phyloP scores from a whole-genome alignment of 2,329 filamentous ascomycete species.

The Fusarium succisae region DNA sequence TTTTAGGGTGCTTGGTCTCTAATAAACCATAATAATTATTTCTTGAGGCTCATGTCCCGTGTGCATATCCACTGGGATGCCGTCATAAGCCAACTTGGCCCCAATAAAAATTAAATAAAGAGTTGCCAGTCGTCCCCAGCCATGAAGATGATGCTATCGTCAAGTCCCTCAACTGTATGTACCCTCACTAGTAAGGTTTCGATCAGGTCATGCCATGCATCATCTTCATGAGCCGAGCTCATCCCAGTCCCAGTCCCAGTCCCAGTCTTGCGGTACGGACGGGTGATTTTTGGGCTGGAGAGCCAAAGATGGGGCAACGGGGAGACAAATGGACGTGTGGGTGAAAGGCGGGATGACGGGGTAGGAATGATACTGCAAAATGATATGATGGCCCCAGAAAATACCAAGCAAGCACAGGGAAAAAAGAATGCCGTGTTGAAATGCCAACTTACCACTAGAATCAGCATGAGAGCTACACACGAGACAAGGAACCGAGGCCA shows the following conservation, averaged over 20 bases:
- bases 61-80: slow-evolving; percentile 23
- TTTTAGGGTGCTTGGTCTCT: not conserved
- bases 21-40: not conserved
- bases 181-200: slow-evolving; percentile 23
- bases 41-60: slow-evolving; percentile 11
- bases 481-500: slow-evolving; percentile 20
- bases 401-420: slow-evolving; percentile 16
- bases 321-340: slow-evolving; percentile 25
- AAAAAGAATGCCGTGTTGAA: not conserved
- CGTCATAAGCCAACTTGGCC: slow-evolving; percentile 28
- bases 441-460: slow-evolving; percentile 39
- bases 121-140: not conserved
- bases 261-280: slow-evolving; percentile 27
- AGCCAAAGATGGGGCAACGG: slow-evolving; percentile 26
- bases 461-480: slow-evolving; percentile 21
- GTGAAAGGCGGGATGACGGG: slow-evolving; percentile 36
- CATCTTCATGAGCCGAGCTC: slow-evolving; percentile 29
- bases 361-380: slow-evolving; percentile 20
- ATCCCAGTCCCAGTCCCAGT: slow-evolving; percentile 32
- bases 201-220: slow-evolving; percentile 38
- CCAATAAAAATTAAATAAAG: not conserved
- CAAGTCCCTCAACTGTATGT: not conserved
- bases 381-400: slow-evolving; percentile 25
- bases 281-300: slow-evolving; percentile 23
- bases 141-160: slow-evolving; percentile 23